Evolutionary conservation across 2,329 filamentous ascomycete genomes (phyloP).

Genomic region (Dactylellina sp.): DNA sequence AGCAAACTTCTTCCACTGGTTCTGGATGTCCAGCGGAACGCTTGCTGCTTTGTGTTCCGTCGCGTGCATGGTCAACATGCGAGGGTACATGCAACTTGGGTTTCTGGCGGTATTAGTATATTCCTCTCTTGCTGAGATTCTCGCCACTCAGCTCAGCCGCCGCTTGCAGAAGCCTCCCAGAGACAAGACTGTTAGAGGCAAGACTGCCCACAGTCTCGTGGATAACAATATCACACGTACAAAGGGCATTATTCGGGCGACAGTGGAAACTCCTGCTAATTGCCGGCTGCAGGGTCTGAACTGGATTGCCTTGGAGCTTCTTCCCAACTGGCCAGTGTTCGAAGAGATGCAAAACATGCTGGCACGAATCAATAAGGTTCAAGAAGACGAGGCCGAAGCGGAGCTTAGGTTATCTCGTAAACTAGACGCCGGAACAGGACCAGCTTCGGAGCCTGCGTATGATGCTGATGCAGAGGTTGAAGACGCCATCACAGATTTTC

Average conservation of each 20-base stretch:
- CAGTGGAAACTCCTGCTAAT: conserved; percentile 12
- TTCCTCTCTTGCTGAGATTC: conserved; percentile 61
- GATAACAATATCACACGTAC: conserved; percentile 28
- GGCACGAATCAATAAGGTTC: conserved; percentile 30
- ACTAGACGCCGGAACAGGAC: too few species aligned
- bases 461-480: conserved; percentile 25
- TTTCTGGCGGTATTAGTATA: conserved; percentile 61
- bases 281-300: conserved; percentile 34
- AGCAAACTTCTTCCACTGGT: conserved; percentile 60
- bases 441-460: background rate
- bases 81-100: conserved; percentile 61
- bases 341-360: conserved; percentile 26
- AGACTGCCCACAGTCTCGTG: conserved; percentile 20
- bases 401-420: too few species aligned
- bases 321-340: conserved; percentile 34
- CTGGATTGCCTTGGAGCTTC: conserved; percentile 29
- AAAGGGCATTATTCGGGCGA: conserved; percentile 37
- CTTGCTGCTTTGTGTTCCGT: conserved; percentile 61
- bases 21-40: conserved; percentile 61
- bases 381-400: conserved; percentile 20
- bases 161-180: too few species aligned
- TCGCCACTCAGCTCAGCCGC: conserved; percentile 60
- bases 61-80: conserved; percentile 63
- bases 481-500: conserved; percentile 20
- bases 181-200: conserved; percentile 45